Percentiles rank a stretch among this genome's conserved stretches.
Evolutionary conservation across 2,329 filamentous ascomycete genomes (phyloP).

Genomic region (Calonectria multiphialidica): DNA sequence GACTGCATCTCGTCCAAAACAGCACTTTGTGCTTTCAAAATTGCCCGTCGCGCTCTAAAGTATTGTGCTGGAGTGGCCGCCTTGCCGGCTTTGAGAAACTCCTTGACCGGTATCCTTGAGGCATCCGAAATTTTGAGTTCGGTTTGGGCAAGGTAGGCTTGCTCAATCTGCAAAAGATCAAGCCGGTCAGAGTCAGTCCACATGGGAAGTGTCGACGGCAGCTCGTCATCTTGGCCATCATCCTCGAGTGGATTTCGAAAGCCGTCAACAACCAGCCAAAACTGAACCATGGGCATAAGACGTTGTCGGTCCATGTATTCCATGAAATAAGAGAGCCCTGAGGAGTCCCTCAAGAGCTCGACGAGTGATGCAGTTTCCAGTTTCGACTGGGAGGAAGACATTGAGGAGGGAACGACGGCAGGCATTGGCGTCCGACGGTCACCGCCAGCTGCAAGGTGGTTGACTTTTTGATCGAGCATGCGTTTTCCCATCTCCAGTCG

Average conservation of each 20-base stretch:
- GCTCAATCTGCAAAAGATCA: constrained; percentile 91
- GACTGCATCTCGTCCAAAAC: constrained; percentile 88
- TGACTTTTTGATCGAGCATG: constrained; percentile 89
- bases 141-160: constrained; percentile 85
- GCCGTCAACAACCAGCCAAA: constrained; percentile 98
- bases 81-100: constrained; percentile 83
- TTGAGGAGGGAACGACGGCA: constrained; percentile 40
- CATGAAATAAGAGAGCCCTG: constrained; percentile 98
- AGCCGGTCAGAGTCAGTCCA: constrained; percentile 89
- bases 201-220: constrained; percentile 70
- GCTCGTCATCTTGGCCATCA: constrained; percentile 72
- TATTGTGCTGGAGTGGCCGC: constrained; percentile 85
- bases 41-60: constrained; percentile 81
- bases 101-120: constrained; percentile 76
- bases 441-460: constrained; percentile 79
- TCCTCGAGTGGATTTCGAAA: constrained; percentile 95
- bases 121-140: constrained; percentile 83
- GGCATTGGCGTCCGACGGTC: constrained; percentile 54
- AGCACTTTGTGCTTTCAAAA: constrained; percentile 84
- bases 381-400: constrained; percentile 61
- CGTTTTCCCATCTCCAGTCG: constrained; percentile 93
- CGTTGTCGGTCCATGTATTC: constrained; percentile 97
- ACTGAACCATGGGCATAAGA: constrained; percentile 91
- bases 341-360: constrained; percentile 90
- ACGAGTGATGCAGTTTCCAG: constrained; percentile 82